Base-by-base conservation (phyloP, 495 filamentous ascomycete species). In the Aspergillus campestris region DNA sequence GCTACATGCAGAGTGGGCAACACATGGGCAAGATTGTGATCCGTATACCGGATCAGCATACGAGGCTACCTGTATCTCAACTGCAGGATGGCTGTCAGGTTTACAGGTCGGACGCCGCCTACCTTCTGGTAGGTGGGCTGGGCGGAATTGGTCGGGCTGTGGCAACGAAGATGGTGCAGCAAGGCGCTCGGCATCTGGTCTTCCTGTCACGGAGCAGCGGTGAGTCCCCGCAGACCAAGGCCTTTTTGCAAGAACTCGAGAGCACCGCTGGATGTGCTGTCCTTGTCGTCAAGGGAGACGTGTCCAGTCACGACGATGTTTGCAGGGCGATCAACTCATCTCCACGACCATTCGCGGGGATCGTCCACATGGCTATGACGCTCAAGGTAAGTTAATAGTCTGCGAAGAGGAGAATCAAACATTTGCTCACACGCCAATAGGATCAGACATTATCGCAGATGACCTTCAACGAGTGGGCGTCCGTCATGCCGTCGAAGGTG, bases 71-170 rank as follows among this genome's bases (percentile, higher is more conserved):
- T 15, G 38, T 13, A 6, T 42, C 30, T 13, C 2, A 1, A 14
- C 38, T 7, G 7, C n/a, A 29, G 7, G 13, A 29, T 11, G 37
- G 8, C 33, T 24, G 32, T 11, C 15, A 28, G 10, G 2, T 13
- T 3, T 42, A 53, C 47, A 36, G 39, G 7, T 5, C 38, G 1
- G 51, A 67, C 33, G 57, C 34, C 0, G 56, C 57, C 0, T 72
- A 74, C 38, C 53, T 75, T 0, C 57, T 74, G 14, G 50, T 67
- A 5, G 72, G 71, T 4, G 71, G 69, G 1, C 45, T 73, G 0
- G 80, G 80, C 7, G 80, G 79, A 18, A 58, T 84, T 6, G 80
- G 80, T 8, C 63, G 70, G 42, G 67, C 72, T 36, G 63, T 83
- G 43, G 54, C 76, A 0, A 61, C 56, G 0, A 80, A 73, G 75